A percentile compares a stretch with the other conserved stretches of the same genome.
Conservation (phyloP, 2,329 filamentous ascomycete species). For the Aspergillus uvarum region DNA sequence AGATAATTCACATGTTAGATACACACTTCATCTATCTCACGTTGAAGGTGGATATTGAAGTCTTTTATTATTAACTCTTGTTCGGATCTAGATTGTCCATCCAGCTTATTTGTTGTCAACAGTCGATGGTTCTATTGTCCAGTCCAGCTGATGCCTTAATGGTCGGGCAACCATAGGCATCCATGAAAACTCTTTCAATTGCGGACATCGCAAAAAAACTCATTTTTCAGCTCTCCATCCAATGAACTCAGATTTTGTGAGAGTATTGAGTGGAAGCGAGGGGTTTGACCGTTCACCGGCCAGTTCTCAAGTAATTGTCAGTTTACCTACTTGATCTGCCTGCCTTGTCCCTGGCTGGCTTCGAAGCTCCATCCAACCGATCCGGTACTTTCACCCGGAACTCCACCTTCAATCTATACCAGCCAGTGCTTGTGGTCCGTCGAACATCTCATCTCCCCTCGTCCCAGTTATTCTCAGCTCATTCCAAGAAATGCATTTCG, state of each 20-base stretch:
- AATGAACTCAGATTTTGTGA: background rate
- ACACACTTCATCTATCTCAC: background rate
- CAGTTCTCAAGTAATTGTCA: background rate
- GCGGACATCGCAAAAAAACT: background rate
- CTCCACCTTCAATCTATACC: background rate
- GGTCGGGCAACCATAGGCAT: slow-evolving; percentile 20
- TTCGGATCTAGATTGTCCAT: background rate
- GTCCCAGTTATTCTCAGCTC: background rate
- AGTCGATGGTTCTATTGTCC: background rate
- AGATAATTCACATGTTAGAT: background rate
- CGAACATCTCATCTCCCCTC: background rate
- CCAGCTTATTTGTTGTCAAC: background rate
- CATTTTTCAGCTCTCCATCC: background rate
- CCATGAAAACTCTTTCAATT: slow-evolving; percentile 13
- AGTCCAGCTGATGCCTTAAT: background rate
- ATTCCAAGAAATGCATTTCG: background rate
- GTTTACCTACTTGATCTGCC: background rate
- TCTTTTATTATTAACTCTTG: background rate
- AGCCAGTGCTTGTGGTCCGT: background rate
- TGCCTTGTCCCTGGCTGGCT: background rate
- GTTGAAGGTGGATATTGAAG: background rate
- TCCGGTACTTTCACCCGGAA: background rate
- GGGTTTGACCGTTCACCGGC: background rate
- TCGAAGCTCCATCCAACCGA: background rate
- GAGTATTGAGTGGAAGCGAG: background rate